Conservation (phyloP, 768 basidiomycete genomes). For the Mycena maculata region DNA sequence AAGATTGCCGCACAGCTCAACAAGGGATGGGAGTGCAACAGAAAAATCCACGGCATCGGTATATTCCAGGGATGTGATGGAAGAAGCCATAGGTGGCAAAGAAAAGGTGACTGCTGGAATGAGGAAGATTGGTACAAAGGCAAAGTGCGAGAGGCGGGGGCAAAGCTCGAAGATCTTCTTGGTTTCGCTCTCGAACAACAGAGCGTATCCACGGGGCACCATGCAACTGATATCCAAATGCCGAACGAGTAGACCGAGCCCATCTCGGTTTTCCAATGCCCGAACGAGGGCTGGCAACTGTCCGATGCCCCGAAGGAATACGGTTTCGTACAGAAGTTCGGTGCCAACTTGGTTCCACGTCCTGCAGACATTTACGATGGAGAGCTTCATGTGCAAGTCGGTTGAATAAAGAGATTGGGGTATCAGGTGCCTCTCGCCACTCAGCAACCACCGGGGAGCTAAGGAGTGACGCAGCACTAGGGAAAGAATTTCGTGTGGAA, state of each 20-base stretch:
- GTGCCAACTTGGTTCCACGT: constrained; percentile 22
- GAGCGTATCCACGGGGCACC: constrained; percentile 20
- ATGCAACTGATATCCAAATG: constrained; percentile 15
- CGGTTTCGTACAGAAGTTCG: constrained; percentile 30
- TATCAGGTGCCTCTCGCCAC: not conserved
- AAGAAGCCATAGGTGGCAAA: not conserved
- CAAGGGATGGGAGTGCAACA: not conserved
- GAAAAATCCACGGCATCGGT: not conserved
- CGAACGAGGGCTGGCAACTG: constrained; percentile 22
- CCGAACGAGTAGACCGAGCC: constrained; percentile 28
- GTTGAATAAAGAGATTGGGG: not conserved
- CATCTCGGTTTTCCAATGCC: constrained; percentile 11
- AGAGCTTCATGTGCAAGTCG: constrained; percentile 14
- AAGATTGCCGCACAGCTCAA: not conserved
- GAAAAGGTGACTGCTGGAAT: not conserved
- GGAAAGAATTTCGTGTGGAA: constrained; percentile 13
- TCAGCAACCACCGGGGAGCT: not conserved
- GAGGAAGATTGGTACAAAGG: not conserved
- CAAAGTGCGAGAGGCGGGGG: constrained; percentile 1
- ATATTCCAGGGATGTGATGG: constrained; percentile 5
- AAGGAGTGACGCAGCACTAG: not conserved
- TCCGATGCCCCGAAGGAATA: constrained; percentile 13
- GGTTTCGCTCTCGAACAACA: not conserved
- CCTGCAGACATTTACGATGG: constrained; percentile 26
- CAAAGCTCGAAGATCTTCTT: constrained; percentile 19